Percentiles rank a stretch among this genome's conserved stretches.
Conservation (phyloP, 139 green algal species). For the Chlorella sp. region DNA sequence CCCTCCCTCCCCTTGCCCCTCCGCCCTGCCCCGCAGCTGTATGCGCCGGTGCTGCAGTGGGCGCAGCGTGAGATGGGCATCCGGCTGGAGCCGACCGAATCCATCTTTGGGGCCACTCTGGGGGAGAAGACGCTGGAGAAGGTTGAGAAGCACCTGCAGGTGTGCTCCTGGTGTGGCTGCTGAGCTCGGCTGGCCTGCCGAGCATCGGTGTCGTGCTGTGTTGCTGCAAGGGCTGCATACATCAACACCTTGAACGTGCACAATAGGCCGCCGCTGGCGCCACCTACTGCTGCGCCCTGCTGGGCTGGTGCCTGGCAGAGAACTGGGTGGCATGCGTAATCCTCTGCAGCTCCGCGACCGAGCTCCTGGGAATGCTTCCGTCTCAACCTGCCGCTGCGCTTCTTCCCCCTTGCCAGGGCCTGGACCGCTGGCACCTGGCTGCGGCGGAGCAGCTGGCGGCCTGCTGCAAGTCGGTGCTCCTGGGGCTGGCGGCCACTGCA, state of each 20-base stretch:
- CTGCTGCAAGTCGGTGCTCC: conserved; percentile 83
- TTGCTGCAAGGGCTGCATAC: not conserved
- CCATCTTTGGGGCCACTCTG: conserved; percentile 74
- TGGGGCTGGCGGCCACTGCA: conserved; percentile 77
- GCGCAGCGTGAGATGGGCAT: conserved; percentile 59
- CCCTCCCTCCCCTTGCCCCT: not conserved
- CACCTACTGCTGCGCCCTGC: no score
- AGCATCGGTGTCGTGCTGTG: not conserved
- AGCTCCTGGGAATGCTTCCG: no score
- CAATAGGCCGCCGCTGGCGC: no score
- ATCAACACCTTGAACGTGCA: no score
- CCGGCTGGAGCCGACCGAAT: conserved; percentile 50
- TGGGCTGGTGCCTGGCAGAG: no score
- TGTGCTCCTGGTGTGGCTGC: not conserved
- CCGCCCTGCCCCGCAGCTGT: conserved; percentile 39
- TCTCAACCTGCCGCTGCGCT: no score
- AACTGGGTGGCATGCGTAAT: not conserved
- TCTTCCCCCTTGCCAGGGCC: conserved; percentile 14
- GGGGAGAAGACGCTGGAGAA: conserved; percentile 35
- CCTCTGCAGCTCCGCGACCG: not conserved
- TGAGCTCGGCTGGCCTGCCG: not conserved
- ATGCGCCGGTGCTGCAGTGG: conserved; percentile 75
- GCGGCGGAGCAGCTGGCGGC: conserved; percentile 74
- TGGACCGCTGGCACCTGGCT: conserved; percentile 83
- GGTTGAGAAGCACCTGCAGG: conserved; percentile 48